Evolutionary conservation across 345 rosid species (phyloP).

Genomic region (Salix exigua): DNA sequence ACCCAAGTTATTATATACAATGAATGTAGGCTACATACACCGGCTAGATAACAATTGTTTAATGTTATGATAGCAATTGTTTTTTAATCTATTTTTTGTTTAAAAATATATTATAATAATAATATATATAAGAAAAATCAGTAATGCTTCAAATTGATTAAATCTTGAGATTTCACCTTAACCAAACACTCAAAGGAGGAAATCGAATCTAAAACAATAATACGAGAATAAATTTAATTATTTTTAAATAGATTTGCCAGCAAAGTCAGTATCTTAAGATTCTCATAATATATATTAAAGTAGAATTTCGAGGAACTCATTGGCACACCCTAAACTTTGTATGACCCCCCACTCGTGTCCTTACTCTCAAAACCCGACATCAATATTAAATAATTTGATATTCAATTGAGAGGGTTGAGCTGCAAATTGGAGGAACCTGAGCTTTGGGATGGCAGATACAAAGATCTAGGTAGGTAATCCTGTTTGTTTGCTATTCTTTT

Average conservation of each 20-base stretch:
- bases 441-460: slow-evolving; percentile 1
- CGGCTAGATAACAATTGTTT: no score
- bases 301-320: background rate
- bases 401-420: background rate
- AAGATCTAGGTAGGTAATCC: slow-evolving; percentile 2
- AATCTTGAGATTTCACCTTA: no score
- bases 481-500: background rate
- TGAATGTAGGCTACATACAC: no score
- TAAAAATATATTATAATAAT: no score
- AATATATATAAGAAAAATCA: background rate
- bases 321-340: background rate
- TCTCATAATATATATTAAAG: background rate
- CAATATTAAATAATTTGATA: background rate
- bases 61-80: no score
- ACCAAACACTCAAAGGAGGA: no score
- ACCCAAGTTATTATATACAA: no score
- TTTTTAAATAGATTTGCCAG: background rate
- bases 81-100: no score
- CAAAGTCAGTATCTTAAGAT: slow-evolving; percentile 13
- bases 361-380: slow-evolving; percentile 3
- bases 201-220: no score
- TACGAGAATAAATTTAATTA: no score
- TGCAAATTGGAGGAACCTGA: background rate
- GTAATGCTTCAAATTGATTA: no score
- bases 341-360: slow-evolving; percentile 16